Base-by-base conservation (phyloP, 208 protist genomes). In the Trypanosomatidae sp. region DNA sequence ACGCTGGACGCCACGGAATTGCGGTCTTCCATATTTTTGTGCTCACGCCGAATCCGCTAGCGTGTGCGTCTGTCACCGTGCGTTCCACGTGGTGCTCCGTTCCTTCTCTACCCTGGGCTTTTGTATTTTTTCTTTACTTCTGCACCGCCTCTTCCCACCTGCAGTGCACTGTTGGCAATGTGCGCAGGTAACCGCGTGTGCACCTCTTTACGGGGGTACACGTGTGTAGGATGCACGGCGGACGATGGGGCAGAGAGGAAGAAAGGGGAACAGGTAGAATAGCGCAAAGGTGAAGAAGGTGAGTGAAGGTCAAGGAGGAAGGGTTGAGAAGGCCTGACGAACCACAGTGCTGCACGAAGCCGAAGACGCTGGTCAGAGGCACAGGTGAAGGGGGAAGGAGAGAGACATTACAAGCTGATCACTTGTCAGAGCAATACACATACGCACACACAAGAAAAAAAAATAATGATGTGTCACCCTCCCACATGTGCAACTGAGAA, bases 1-100 rank as follows among this genome's bases (percentile, higher is more conserved):
- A 94, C 89, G 76, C 84, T 91, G 46, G 69, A 77, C 19, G 62
- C 65, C 30, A 73, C 58, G 66, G 49, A 28, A 43, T 70, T 62
- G 5, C 60, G 66, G 30, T 78, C 68, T 47, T 80, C 68, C 74
- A 77, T 80, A 30, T 44, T 33, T 19, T 13, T 17, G 46, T 30
- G 6, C n/a, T 9, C 15, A 12, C 17, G 44, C 15, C 25, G 46
- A 68, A 41, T 1, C 7, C 19, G 12, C 22, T 68, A 28, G 64
- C 28, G 46, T 65, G 60, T n/a, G 60, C 36, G 39, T 44, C 19
- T 5, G 8, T 47, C 60, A 65, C 60, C 2, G 60, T 33, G 17
- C 33, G 41, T 47, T 36, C 15, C 30, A 25, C 60, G 46, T 22
- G n/a, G 39, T 3, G 10, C 58, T 17, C n/a, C 17, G 8, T 22